Percentiles rank a stretch among this genome's conserved stretches.
Conservation (phyloP, 2,329 filamentous ascomycete species). For the Aureobasidium sp. region DNA sequence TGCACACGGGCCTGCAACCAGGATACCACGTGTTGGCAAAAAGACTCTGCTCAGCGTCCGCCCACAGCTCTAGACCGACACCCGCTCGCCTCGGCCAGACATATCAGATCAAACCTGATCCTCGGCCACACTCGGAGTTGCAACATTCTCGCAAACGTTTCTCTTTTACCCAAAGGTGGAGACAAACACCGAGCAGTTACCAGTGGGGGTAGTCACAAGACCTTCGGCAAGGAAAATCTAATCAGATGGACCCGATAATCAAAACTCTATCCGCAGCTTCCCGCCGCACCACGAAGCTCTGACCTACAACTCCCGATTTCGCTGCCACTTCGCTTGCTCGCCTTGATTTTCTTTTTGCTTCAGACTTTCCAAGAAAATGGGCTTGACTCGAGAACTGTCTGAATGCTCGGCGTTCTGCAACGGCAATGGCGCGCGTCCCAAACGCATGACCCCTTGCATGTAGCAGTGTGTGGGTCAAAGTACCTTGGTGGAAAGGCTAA, state of each 20-base stretch:
- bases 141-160: background rate
- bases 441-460: background rate
- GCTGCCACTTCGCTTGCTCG: background rate
- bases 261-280: no score
- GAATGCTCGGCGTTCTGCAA: background rate
- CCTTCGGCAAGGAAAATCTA: background rate
- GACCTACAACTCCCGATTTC: no score
- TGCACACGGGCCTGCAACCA: background rate
- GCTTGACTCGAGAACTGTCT: background rate
- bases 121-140: no score
- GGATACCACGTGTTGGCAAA: background rate
- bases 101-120: no score
- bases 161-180: background rate
- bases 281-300: no score
- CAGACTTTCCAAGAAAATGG: background rate
- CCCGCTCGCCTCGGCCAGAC: no score
- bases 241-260: conserved; percentile 14
- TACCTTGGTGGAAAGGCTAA: conserved; percentile 3
- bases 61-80: no score
- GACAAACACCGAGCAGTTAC: background rate
- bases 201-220: background rate
- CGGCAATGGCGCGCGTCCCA: no score
- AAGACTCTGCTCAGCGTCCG: background rate
- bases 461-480: background rate
- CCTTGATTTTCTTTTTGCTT: background rate